These are phyloP conservation scores for Metschnikowia kunwiensis DNA, from an alignment of 805 yeast genomes.

Conservation along the genomic window DNA sequence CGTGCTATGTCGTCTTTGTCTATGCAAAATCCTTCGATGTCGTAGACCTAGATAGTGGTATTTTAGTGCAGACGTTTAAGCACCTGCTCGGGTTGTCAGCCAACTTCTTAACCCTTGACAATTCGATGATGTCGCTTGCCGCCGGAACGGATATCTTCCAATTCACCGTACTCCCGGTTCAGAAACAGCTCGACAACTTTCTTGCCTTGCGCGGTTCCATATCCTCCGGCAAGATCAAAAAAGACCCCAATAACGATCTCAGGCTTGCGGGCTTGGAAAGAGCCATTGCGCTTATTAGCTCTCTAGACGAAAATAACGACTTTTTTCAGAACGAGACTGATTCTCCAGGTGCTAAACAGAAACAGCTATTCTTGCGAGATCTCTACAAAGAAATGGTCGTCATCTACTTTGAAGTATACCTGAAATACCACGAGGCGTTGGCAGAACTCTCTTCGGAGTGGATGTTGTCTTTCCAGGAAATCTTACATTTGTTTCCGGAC, in stretches of 20 bases:
- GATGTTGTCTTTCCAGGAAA: slow-evolving; percentile 35
- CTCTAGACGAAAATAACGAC: slow-evolving; percentile 24
- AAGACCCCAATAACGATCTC: slow-evolving; percentile 29
- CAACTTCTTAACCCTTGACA: slow-evolving; percentile 18
- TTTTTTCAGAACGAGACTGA: slow-evolving; percentile 22
- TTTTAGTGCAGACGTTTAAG: slow-evolving; percentile 31
- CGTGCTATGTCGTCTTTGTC: slow-evolving; percentile 32
- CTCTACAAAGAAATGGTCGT: slow-evolving; percentile 33
- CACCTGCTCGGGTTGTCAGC: slow-evolving; percentile 31
- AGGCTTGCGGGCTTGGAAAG: slow-evolving; percentile 32
- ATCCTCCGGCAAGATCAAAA: slow-evolving; percentile 13
- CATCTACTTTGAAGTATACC: slow-evolving; percentile 31
- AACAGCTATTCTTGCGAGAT: slow-evolving; percentile 34
- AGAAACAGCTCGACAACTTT: slow-evolving; percentile 38
- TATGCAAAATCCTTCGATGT: slow-evolving; percentile 34
- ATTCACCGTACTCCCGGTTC: slow-evolving; percentile 27
- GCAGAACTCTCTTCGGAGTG: slow-evolving; percentile 42
- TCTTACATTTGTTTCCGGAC: slow-evolving; percentile 37
- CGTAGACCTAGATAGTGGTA: slow-evolving; percentile 34
- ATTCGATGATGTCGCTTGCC: slow-evolving; percentile 17
- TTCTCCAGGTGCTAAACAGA: slow-evolving; percentile 20
- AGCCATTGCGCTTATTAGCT: slow-evolving; percentile 30
- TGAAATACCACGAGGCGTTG: slow-evolving; percentile 37
- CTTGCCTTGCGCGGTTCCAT: slow-evolving; percentile 22
- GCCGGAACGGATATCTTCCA: slow-evolving; percentile 32